Conservation (phyloP, 768 basidiomycete genomes). For the Pisolithus orientalis region DNA sequence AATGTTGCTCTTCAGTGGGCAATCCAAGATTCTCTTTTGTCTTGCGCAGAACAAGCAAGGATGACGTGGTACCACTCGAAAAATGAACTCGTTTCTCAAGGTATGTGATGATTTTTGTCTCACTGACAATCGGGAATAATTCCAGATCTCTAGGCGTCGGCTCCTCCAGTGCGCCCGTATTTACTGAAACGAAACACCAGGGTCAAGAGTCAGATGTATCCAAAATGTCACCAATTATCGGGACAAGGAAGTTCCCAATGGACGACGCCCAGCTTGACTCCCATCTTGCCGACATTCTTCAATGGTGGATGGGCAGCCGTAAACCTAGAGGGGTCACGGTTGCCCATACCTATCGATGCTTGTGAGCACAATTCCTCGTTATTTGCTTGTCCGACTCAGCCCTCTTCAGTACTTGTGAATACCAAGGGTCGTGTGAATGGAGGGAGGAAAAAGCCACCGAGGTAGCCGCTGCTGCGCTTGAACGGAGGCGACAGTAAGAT, state of each 20-base stretch:
- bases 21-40: constrained; percentile 22
- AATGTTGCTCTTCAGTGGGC: constrained; percentile 25
- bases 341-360: constrained; percentile 56
- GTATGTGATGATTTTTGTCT: constrained; percentile 4
- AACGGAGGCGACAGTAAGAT: neutral
- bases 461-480: neutral
- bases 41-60: constrained; percentile 6
- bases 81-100: neutral
- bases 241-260: constrained; percentile 53
- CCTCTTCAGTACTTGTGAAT: constrained; percentile 59
- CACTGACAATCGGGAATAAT: neutral
- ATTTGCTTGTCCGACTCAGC: neutral
- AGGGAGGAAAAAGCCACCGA: constrained; percentile 46
- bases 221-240: constrained; percentile 46
- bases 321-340: constrained; percentile 64
- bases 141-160: constrained; percentile 2
- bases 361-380: constrained; percentile 36
- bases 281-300: constrained; percentile 48
- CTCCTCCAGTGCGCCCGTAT: neutral
- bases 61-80: neutral
- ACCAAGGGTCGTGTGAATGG: constrained; percentile 76
- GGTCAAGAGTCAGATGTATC: neutral
- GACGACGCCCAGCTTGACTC: constrained; percentile 45
- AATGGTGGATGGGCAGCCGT: constrained; percentile 74
- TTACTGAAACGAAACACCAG: neutral